Percentiles rank a stretch among this genome's conserved stretches.
Evolutionary conservation across 108 stramenopile genomes (phyloP).

Genomic region (Pelagomonas calceolata): DNA sequence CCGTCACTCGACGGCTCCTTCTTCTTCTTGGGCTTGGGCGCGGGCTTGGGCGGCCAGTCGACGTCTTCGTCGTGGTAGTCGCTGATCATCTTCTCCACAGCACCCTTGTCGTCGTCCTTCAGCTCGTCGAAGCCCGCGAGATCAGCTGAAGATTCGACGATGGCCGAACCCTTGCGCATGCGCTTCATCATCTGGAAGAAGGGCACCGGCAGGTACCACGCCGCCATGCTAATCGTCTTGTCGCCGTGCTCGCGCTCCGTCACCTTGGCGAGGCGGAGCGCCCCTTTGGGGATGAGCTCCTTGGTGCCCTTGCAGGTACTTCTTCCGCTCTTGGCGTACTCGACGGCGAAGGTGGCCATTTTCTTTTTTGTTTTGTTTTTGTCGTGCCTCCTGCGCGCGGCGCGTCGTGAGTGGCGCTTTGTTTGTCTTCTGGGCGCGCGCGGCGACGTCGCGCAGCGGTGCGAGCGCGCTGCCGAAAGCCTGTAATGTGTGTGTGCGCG

Average conservation of each 20-base stretch:
- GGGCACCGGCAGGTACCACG: not conserved
- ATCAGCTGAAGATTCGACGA: not conserved
- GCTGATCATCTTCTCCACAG: not conserved
- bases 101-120: not conserved
- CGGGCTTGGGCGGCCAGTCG: not conserved
- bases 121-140: not conserved
- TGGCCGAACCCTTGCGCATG: not conserved
- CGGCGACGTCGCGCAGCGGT: too few relatives aligned
- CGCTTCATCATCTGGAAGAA: slow-evolving; percentile 1
- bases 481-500: too few relatives aligned
- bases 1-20: not conserved
- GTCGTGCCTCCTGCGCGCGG: too few relatives aligned
- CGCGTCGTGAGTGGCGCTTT: too few relatives aligned
- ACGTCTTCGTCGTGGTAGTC: not conserved
- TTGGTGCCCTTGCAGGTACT: not conserved
- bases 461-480: too few relatives aligned
- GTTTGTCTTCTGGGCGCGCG: too few relatives aligned
- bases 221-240: not conserved
- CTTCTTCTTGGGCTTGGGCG: not conserved
- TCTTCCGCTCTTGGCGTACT: not conserved
- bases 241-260: not conserved
- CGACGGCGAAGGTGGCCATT: not conserved
- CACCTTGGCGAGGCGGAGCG: not conserved
- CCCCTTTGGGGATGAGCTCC: not conserved
- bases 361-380: not conserved